These are phyloP conservation scores for Medicago lupulina DNA, from an alignment of 306 rosid species.

Conservation along the genomic window DNA sequence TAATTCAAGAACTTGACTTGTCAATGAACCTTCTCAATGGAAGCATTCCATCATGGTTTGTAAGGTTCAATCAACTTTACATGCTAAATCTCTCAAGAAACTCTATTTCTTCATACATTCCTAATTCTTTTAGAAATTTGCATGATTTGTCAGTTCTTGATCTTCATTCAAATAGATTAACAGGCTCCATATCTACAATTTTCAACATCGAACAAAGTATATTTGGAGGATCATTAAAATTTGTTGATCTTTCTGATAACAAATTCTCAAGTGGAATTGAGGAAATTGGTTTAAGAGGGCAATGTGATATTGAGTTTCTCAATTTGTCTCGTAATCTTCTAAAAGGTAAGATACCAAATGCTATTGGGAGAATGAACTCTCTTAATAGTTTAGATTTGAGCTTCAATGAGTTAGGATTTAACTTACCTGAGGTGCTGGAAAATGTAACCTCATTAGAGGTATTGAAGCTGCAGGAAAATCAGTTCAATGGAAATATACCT, in stretches of 20 bases:
- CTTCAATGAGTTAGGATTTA: slow-evolving; percentile 52
- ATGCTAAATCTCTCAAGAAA: slow-evolving; percentile 69
- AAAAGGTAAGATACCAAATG: slow-evolving; percentile 55
- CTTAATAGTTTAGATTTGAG: slow-evolving; percentile 68
- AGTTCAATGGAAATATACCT: slow-evolving; percentile 64
- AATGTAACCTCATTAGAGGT: slow-evolving; percentile 56
- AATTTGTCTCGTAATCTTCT: slow-evolving; percentile 67
- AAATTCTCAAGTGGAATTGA: slow-evolving; percentile 62
- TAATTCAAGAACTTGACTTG: slow-evolving; percentile 71
- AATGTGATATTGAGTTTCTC: slow-evolving; percentile 54
- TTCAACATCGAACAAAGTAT: slow-evolving; percentile 42
- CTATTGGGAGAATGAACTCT: slow-evolving; percentile 51
- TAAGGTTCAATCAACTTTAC: slow-evolving; percentile 58
- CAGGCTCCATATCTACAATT: slow-evolving; percentile 53
- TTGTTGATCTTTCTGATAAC: slow-evolving; percentile 70
- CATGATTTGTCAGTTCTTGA: slow-evolving; percentile 57
- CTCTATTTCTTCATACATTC: slow-evolving; percentile 60
- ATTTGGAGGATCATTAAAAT: slow-evolving; percentile 51
- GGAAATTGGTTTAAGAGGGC: slow-evolving; percentile 49
- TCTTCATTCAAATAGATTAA: slow-evolving; percentile 74
- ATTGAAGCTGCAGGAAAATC: slow-evolving; percentile 67
- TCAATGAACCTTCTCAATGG: slow-evolving; percentile 66
- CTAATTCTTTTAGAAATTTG: slow-evolving; percentile 57
- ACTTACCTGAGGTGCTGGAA: slow-evolving; percentile 59
- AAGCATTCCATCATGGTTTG: slow-evolving; percentile 67